Percentiles rank a stretch among this genome's conserved stretches.
phyloP scores from a whole-genome alignment of 164 flowering plant genomes.

The Magnolia changhungtana region DNA sequence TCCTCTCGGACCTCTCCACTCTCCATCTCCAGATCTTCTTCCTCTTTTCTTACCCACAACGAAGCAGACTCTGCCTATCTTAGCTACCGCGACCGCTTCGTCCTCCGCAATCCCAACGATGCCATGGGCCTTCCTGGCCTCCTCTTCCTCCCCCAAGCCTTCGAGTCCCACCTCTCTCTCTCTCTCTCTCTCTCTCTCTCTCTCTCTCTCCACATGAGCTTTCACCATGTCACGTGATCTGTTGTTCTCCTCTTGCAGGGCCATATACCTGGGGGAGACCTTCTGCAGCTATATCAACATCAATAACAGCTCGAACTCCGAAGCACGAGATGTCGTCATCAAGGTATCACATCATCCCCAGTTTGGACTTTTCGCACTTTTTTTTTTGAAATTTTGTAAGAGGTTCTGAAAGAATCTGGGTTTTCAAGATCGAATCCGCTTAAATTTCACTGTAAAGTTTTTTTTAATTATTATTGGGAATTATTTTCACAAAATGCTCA shows the following conservation, averaged over 20 bases:
- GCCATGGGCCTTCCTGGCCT: slow-evolving; percentile 85
- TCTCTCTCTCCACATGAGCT: no score
- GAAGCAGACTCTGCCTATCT: slow-evolving; percentile 43
- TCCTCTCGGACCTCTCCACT: no score
- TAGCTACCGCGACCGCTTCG: slow-evolving; percentile 61
- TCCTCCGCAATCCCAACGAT: slow-evolving; percentile 54
- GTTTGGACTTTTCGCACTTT: no score
- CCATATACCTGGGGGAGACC: slow-evolving; percentile 95
- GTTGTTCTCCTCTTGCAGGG: slow-evolving; percentile 35
- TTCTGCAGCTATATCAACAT: slow-evolving; percentile 94
- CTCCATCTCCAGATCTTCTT: no score
- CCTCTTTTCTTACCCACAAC: slow-evolving; percentile 11
- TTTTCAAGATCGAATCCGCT: no score
- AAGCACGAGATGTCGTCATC: slow-evolving; percentile 72
- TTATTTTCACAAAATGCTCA: no score
- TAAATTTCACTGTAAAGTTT: no score
- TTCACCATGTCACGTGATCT: neutral
- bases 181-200: neutral
- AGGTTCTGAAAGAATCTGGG: no score
- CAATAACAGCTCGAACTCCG: slow-evolving; percentile 87
- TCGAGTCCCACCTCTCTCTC: slow-evolving; percentile 45
- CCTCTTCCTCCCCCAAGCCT: slow-evolving; percentile 89
- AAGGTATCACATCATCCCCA: slow-evolving; percentile 44
- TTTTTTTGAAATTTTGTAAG: no score
- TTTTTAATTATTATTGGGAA: no score